Evolutionary conservation across 495 filamentous ascomycete species (phyloP).

Genomic region (Penicillium silybi): DNA sequence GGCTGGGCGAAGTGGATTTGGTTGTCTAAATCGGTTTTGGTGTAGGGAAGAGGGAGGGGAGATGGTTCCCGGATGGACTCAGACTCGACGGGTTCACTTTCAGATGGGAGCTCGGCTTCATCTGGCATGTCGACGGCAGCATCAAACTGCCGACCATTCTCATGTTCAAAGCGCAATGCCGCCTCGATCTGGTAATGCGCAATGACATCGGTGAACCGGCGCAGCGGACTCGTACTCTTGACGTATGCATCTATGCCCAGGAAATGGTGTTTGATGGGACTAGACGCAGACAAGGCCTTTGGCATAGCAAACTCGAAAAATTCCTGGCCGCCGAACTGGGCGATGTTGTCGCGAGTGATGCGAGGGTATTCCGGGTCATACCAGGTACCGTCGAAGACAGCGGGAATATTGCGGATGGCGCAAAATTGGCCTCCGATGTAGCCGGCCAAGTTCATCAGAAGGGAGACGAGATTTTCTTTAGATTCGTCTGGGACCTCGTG

Average conservation of each 20-base stretch:
- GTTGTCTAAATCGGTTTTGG: conserved; percentile 48
- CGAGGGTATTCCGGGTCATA: conserved; percentile 52
- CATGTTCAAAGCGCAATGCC: conserved; percentile 65
- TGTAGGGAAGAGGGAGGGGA: conserved; percentile 59
- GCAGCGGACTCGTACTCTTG: conserved; percentile 81
- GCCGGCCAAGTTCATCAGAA: conserved; percentile 77
- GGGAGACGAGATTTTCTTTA: conserved; percentile 46
- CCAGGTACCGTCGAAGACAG: conserved; percentile 68
- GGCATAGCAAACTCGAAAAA: conserved; percentile 43
- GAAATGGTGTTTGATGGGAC: conserved; percentile 50
- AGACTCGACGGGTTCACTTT: background rate
- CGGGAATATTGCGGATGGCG: conserved; percentile 68
- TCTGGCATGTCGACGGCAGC: conserved; percentile 21
- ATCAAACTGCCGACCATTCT: conserved; percentile 49
- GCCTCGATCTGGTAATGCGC: conserved; percentile 90
- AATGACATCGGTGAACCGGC: conserved; percentile 79
- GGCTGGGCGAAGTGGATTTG: conserved; percentile 33
- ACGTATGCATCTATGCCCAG: conserved; percentile 69
- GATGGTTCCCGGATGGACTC: background rate
- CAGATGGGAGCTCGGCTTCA: background rate
- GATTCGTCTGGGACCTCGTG: conserved; percentile 40
- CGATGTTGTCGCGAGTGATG: conserved; percentile 35
- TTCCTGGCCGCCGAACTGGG: conserved; percentile 26
- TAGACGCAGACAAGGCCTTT: conserved; percentile 42
- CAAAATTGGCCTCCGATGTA: conserved; percentile 72